Evolutionary conservation across 2,329 filamentous ascomycete species (phyloP), one percentile per base, ranked within the genome.

Genomic region (Colletotrichum siamense): DNA sequence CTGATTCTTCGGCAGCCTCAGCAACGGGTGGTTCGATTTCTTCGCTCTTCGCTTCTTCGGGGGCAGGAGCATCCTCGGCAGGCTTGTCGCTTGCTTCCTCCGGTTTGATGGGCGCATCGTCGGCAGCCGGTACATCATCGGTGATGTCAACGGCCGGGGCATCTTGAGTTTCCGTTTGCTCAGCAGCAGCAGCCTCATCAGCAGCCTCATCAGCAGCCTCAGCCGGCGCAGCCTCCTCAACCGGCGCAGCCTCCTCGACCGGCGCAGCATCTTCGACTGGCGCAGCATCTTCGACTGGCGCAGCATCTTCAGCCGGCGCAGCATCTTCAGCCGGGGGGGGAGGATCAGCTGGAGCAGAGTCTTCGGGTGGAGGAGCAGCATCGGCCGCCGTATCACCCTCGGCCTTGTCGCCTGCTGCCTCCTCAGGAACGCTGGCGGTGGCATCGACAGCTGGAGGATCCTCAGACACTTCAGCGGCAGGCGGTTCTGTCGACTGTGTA

Each of bases 401-500:
- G 28, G 59, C 9, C 0, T 62, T 30, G 5, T 62, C 59, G 2
- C 0, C 28, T 22, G 59, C 8, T 22, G 3, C 30, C 4, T 62
- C 26, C 26, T 30, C 28, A 3, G 30, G 59, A 22, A 34, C 18
- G 7, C 18, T 26, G 28, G 64, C 39, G 12, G 78, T 34, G 32
- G 77, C 69, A 63, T 78, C 77, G 28, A 49, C 44, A 57, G 62
- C 59, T 39, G 69, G 59, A 62, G 71, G 9, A 22, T 77, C 76
- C 30, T 77, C 67, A 8, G 77, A n/a, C 6, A 49, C 24, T 26
- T 78, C 78, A 22, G 44, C n/a, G 44, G 44, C 44, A 1, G 44
- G 44, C n/a, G n/a, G 10, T 22, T 52, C 44, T 0, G n/a, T 22
- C n/a, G n/a, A 10, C 44, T 3, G 44, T 52, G 44, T 22, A 22